These are phyloP conservation scores for Sabuloglossum arenarium DNA, from an alignment of 495 filamentous ascomycete genomes.

Conservation along the genomic window DNA sequence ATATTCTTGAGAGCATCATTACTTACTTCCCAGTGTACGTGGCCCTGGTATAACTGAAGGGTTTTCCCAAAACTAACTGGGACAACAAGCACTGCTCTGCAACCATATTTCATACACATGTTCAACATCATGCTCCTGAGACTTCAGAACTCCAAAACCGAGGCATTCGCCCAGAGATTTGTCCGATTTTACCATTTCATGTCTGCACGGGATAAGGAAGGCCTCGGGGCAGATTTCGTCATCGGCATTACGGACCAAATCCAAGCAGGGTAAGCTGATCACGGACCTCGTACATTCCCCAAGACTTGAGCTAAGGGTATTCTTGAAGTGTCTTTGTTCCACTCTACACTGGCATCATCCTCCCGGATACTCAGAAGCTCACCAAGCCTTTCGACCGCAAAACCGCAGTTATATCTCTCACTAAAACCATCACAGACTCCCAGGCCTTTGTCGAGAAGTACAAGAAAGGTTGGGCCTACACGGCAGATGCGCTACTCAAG, in stretches of 20 bases:
- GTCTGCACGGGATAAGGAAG: slow-evolving; percentile 50
- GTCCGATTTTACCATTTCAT: slow-evolving; percentile 84
- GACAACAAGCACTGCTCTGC: slow-evolving; percentile 30
- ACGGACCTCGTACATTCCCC: not conserved
- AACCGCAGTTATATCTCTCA: slow-evolving; percentile 74
- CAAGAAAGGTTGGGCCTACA: slow-evolving; percentile 76
- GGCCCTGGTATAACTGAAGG: not conserved
- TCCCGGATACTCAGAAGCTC: slow-evolving; percentile 76
- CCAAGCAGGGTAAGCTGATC: slow-evolving; percentile 37
- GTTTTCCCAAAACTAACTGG: not conserved
- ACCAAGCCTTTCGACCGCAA: slow-evolving; percentile 77
- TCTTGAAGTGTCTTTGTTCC: slow-evolving; percentile 46
- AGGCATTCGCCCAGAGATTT: slow-evolving; percentile 61
- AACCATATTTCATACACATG: slow-evolving; percentile 60
- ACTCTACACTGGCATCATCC: slow-evolving; percentile 65
- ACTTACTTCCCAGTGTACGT: slow-evolving; percentile 47
- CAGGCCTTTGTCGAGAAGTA: slow-evolving; percentile 52
- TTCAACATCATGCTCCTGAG: slow-evolving; percentile 65
- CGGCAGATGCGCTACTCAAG: slow-evolving; percentile 66
- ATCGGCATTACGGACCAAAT: slow-evolving; percentile 60
- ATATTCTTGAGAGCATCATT: slow-evolving; percentile 66
- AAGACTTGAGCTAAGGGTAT: slow-evolving; percentile 12
- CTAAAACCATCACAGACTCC: slow-evolving; percentile 72
- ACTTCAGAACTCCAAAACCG: slow-evolving; percentile 57
- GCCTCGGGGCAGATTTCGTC: slow-evolving; percentile 76